phyloP scores from a whole-genome alignment of 78 protist species.

The Tieghemostelium lacteum region DNA sequence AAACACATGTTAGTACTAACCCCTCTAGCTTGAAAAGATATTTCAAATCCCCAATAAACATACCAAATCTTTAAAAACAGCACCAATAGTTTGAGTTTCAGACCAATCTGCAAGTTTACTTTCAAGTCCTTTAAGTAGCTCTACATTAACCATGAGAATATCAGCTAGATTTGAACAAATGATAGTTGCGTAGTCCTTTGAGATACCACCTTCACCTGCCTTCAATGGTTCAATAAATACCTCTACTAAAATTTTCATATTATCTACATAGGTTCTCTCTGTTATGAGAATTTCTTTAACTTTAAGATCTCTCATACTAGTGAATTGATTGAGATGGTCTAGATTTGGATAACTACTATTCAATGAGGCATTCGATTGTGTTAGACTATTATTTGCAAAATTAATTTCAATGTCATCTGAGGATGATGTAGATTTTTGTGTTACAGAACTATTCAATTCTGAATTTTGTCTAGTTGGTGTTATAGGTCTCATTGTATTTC shows the following conservation, averaged over 20 bases:
- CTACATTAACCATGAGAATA: conserved; percentile 32
- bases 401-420: neutral
- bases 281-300: conserved; percentile 66
- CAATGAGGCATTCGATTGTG: neutral
- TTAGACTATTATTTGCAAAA: neutral
- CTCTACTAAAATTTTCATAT: conserved; percentile 62
- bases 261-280: conserved; percentile 69
- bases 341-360: conserved; percentile 21
- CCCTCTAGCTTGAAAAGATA: neutral
- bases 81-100: conserved; percentile 53
- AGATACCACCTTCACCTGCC: conserved; percentile 57
- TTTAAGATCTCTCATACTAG: conserved; percentile 45
- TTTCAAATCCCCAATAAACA: neutral
- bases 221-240: conserved; percentile 66
- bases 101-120: conserved; percentile 53
- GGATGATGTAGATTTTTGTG: neutral
- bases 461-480: neutral
- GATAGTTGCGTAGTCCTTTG: conserved; percentile 21
- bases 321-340: conserved; percentile 38
- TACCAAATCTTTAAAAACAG: conserved; percentile 26
- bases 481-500: neutral
- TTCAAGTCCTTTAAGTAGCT: conserved; percentile 34
- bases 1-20: neutral
- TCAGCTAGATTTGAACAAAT: conserved; percentile 51
- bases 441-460: too few relatives aligned